Conservation (phyloP, 495 filamentous ascomycete genomes). For the Podospora conica region DNA sequence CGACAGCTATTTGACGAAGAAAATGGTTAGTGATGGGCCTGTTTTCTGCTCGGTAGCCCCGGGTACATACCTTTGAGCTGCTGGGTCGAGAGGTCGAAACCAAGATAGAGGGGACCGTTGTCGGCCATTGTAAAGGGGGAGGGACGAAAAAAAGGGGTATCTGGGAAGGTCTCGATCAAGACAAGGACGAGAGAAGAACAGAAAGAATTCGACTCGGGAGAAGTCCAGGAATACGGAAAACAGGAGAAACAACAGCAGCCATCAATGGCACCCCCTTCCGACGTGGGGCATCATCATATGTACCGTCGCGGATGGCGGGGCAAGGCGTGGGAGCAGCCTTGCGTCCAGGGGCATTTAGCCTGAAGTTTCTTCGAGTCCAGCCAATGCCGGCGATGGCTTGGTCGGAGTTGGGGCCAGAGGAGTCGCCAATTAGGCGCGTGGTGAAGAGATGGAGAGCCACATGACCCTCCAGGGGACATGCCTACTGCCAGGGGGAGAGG, state of each 20-base stretch:
- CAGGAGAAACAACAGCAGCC: neutral
- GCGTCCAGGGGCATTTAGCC: slow-evolving; percentile 24
- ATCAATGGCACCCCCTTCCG: neutral
- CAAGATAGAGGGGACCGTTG: slow-evolving; percentile 67
- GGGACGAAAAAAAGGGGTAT: slow-evolving; percentile 25
- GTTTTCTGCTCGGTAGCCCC: neutral
- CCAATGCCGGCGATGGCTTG: slow-evolving; percentile 16
- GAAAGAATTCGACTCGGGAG: neutral
- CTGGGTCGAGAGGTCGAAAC: slow-evolving; percentile 94
- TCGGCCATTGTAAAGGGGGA: slow-evolving; percentile 38
- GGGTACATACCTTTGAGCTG: slow-evolving; percentile 72
- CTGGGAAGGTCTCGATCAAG: neutral
- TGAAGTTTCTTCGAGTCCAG: slow-evolving; percentile 10
- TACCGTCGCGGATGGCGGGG: slow-evolving; percentile 9
- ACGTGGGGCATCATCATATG: slow-evolving; percentile 4
- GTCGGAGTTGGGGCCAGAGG: neutral
- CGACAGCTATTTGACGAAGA: slow-evolving; percentile 50
- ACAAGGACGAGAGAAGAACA: neutral
- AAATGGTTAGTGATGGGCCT: neutral
- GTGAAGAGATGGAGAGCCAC: neutral
- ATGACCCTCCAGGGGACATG: neutral
- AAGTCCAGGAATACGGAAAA: neutral
- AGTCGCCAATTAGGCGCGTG: neutral
- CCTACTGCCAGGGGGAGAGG: neutral
- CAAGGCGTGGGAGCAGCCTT: slow-evolving; percentile 19